Evolutionary conservation across 225 moss, liverwort and hornwort species (phyloP), one percentile per base, ranked within the genome.

Genomic region (Marchantia paleacea): DNA sequence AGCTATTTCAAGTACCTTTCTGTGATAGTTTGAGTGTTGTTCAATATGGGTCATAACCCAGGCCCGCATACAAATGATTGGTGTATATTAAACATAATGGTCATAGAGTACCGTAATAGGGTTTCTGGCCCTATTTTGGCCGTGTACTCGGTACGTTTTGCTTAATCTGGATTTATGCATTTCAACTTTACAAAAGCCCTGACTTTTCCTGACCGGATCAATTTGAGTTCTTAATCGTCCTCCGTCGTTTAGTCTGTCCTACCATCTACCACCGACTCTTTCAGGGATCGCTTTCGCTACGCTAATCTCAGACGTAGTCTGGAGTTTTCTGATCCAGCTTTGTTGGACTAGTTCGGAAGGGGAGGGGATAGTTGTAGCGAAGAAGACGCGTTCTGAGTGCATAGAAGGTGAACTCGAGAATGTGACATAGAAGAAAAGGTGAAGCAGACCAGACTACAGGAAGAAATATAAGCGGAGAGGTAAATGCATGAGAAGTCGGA

Each of bases 321-420:
- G 31, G 31, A 75, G 29, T 75, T 58, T 58, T 28, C 74, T 74
- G 74, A 47, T 76, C 58, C 75, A 76, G 75, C 75, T 76, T 76
- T 60, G 26, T 54, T 55, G 25, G 75, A 75, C 50, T 55, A 7
- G 14, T 75, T 20, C 55, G 14, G 25, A 28, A 2, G 39, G 55
- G 51, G 13, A 52, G 52, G 24, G 52, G 25, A 51, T 70, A 52
- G 26, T 55, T 16, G 26, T 52, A 55, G 75, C 16, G 75, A 60
- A 26, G 10, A 64, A 64, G 75, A 22, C 28, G 75, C 52, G 54
- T 55, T 55, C 53, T 12, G 54, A n/a, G 55, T 26, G 10, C 28
- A 47, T 58, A 60, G 58, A 75, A 20, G 57, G 39, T 58, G 60
- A 61, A 31, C 52, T 30, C 18, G 39, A 10, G 55, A 39, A 58